phyloP scores from a whole-genome alignment of 768 basidiomycete species.

The Mrakia frigida region DNA sequence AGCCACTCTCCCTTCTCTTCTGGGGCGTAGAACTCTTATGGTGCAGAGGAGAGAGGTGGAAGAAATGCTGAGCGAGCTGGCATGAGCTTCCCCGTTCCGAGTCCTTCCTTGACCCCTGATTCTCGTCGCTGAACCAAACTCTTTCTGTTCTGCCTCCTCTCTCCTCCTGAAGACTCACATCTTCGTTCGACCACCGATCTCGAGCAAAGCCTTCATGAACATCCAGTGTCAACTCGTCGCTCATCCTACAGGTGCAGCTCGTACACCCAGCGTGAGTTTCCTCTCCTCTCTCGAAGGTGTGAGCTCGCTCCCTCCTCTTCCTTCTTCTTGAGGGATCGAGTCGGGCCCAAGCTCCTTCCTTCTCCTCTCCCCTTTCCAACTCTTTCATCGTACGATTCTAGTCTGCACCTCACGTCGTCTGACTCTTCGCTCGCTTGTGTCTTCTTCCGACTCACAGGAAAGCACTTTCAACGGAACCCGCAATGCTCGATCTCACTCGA shows the following conservation, averaged over 20 bases:
- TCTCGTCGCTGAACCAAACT: not conserved
- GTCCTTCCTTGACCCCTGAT: not conserved
- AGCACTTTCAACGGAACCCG: constrained; percentile 8
- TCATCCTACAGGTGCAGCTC: not conserved
- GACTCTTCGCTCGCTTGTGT: not conserved
- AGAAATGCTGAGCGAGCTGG: too few species aligned
- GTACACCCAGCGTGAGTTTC: constrained; percentile 5
- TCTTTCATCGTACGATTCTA: not conserved
- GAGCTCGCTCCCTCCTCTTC: not conserved
- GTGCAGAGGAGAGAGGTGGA: too few species aligned
- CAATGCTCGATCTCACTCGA: not conserved
- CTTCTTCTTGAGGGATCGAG: too few species aligned
- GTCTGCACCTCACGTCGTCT: not conserved
- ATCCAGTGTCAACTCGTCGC: constrained; percentile 31
- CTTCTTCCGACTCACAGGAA: not conserved
- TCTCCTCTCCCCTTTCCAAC: not conserved
- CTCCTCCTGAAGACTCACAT: constrained; percentile 18
- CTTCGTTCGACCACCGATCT: constrained; percentile 26
- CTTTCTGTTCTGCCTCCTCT: not conserved
- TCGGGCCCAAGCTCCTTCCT: not conserved
- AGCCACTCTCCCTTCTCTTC: too few species aligned
- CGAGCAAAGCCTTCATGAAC: constrained; percentile 28
- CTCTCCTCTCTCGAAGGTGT: not conserved
- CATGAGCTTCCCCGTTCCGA: not conserved
- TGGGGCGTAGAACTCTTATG: too few species aligned